phyloP scores from a whole-genome alignment of 23 red algal genomes.

The Gracilaria gracilis region DNA sequence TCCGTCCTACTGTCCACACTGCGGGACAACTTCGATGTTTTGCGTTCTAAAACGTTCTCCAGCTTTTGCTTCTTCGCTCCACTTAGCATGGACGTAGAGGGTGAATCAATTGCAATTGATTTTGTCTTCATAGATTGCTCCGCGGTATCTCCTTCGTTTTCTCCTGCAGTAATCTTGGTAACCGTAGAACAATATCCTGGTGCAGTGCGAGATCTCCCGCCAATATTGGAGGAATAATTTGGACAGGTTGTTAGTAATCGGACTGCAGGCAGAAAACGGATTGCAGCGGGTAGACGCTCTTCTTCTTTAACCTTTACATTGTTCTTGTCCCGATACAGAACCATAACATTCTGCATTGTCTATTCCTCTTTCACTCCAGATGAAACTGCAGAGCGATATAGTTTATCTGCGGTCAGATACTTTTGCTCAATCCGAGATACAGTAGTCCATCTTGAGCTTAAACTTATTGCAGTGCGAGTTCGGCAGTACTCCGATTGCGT shows the following conservation, averaged over 20 bases:
- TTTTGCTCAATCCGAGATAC: slow-evolving; percentile 1
- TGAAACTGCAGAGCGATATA: slow-evolving; percentile 24
- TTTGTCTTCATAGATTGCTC: neutral
- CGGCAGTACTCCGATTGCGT: neutral
- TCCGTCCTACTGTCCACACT: neutral
- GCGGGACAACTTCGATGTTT: neutral
- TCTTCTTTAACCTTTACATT: neutral
- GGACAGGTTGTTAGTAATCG: neutral
- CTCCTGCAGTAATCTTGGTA: neutral
- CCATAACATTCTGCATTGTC: slow-evolving; percentile 26
- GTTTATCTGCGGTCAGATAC: slow-evolving; percentile 28
- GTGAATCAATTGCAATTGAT: neutral
- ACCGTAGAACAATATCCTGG: neutral
- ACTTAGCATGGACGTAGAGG: neutral
- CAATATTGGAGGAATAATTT: slow-evolving; percentile 16
- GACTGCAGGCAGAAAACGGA: neutral
- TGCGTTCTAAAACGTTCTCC: neutral
- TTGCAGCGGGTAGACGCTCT: neutral
- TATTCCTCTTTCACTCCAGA: slow-evolving; percentile 34
- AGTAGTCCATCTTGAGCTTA: slow-evolving; percentile 7
- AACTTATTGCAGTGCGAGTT: neutral
- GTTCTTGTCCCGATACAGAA: slow-evolving; percentile 26
- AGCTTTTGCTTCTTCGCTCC: slow-evolving; percentile 24
- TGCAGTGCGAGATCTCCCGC: neutral
- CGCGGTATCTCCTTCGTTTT: neutral